These are phyloP conservation scores for Ascomycota sp. DNA, from an alignment of 2,329 filamentous ascomycete species.

Conservation along the genomic window DNA sequence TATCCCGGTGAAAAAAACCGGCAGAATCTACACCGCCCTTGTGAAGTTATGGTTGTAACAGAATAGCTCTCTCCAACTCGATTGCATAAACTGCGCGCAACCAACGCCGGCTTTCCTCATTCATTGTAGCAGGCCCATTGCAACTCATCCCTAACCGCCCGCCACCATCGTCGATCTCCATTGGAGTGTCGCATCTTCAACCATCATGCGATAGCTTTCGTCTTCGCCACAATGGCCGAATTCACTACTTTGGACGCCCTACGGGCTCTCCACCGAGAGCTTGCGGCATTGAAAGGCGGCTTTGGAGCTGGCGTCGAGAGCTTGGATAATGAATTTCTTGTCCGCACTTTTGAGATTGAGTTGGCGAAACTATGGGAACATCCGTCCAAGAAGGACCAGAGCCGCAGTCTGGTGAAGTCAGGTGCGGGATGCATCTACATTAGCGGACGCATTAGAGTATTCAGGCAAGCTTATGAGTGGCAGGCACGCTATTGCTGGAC, in stretches of 20 bases:
- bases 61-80: too few species aligned
- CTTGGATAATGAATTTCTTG: constrained; percentile 46
- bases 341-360: constrained; percentile 46
- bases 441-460: not conserved
- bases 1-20: constrained; percentile 1
- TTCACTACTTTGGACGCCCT: constrained; percentile 52
- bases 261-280: constrained; percentile 66
- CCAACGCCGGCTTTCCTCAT: not conserved
- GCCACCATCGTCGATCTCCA: not conserved
- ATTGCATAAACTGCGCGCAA: not conserved
- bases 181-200: not conserved
- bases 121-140: too few species aligned
- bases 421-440: constrained; percentile 22
- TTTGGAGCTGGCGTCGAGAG: constrained; percentile 37
- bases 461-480: not conserved
- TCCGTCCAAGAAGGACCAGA: constrained; percentile 48
- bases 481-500: constrained; percentile 54
- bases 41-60: too few species aligned
- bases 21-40: constrained; percentile 15
- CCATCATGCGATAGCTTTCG: constrained; percentile 24
- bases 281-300: constrained; percentile 52
- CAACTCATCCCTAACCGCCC: not conserved
- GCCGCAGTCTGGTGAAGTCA: constrained; percentile 45
- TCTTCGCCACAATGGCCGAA: constrained; percentile 39
- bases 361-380: constrained; percentile 56